These are phyloP conservation scores for Ogataea neopini DNA, from an alignment of 805 yeast genomes.

Conservation along the genomic window DNA sequence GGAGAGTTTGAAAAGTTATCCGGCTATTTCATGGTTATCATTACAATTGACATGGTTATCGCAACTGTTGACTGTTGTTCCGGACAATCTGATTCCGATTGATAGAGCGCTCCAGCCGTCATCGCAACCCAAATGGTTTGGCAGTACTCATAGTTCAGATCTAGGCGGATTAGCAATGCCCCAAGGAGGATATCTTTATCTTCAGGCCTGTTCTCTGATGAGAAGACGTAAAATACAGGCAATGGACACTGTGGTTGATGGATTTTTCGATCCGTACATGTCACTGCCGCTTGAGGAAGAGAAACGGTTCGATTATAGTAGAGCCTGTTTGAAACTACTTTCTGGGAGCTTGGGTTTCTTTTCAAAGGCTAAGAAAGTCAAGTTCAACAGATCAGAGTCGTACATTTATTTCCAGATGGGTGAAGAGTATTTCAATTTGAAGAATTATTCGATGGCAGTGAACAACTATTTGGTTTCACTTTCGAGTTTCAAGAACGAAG, in stretches of 20 bases:
- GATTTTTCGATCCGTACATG: conserved; percentile 29
- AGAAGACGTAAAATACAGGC: conserved; percentile 29
- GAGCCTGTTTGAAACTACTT: conserved; percentile 31
- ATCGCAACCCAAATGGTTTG: conserved; percentile 26
- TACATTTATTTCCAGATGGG: conserved; percentile 53
- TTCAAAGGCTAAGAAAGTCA: conserved; percentile 35
- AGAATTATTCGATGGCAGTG: conserved; percentile 43
- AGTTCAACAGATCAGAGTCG: conserved; percentile 41
- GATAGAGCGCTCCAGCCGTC: conserved; percentile 38
- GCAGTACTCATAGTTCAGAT: conserved; percentile 12
- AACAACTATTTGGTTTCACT: conserved; percentile 42
- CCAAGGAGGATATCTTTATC: conserved; percentile 43
- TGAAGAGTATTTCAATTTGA: conserved; percentile 40
- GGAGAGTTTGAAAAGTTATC: conserved; percentile 29
- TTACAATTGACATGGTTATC: conserved; percentile 69
- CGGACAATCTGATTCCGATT: conserved; percentile 41
- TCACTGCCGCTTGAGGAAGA: conserved; percentile 30
- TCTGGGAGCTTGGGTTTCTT: conserved; percentile 40
- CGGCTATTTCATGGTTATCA: conserved; percentile 54
- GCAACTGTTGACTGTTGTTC: conserved; percentile 51
- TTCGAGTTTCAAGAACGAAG: conserved; percentile 39
- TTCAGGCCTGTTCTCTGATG: conserved; percentile 39
- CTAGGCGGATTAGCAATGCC: conserved; percentile 37
- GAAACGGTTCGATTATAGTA: conserved; percentile 20
- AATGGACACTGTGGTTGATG: neutral